Percentiles rank a stretch among this genome's conserved stretches.
These are phyloP conservation scores for Toxoplasma gondii DNA, from an alignment of 169 alveolate species.

Conservation along the genomic window DNA sequence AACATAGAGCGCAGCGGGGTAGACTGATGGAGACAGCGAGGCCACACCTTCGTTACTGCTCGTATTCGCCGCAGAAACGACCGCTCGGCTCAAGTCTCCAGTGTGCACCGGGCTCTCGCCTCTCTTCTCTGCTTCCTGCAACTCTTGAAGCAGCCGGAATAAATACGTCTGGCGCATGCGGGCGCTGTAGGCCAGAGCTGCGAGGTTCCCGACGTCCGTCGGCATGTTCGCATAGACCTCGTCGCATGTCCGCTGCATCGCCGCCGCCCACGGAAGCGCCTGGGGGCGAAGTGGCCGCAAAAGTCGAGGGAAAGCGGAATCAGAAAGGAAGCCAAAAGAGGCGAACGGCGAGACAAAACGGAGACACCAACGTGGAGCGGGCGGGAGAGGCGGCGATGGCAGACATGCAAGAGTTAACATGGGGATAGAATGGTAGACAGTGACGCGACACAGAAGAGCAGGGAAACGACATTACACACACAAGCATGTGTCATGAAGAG, in stretches of 20 bases:
- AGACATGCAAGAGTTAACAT: too few relatives aligned
- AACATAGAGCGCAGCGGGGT: background rate
- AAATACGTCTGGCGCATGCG: conserved; percentile 15
- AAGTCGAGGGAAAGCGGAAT: background rate
- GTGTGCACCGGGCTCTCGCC: background rate
- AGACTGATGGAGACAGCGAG: background rate
- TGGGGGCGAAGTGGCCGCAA: background rate
- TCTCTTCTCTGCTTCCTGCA: background rate
- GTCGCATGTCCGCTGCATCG: conserved; percentile 43
- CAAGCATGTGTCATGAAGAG: too few relatives aligned
- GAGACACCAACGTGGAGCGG: background rate
- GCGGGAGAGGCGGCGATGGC: too few relatives aligned
- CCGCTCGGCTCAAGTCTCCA: background rate
- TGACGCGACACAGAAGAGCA: too few relatives aligned
- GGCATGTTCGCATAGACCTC: conserved; percentile 31
- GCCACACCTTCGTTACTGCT: background rate
- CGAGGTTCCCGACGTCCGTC: background rate
- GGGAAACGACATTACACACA: too few relatives aligned
- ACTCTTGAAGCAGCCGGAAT: background rate
- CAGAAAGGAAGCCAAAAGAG: background rate
- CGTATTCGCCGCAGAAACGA: background rate
- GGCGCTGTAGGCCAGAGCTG: conserved; percentile 22
- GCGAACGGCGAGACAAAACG: background rate
- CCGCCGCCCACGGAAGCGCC: conserved; percentile 37
- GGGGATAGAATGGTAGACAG: too few relatives aligned